Evolutionary conservation across 2,329 filamentous ascomycete genomes (phyloP).

Genomic region (Trichoderma sp.): DNA sequence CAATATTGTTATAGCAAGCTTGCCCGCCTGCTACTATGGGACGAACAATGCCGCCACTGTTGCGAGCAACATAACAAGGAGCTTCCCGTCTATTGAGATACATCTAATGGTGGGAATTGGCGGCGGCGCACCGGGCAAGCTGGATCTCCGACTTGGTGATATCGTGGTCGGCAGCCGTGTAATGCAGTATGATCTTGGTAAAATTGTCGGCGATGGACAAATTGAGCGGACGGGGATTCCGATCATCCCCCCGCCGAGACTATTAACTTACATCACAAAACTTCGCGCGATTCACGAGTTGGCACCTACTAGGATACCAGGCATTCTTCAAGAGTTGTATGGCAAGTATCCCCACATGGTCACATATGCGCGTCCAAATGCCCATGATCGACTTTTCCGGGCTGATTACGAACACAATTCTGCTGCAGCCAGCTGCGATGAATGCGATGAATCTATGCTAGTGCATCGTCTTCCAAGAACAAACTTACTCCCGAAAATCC

Average conservation of each 20-base stretch:
- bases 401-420: slow-evolving; percentile 6
- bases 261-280: background rate
- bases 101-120: slow-evolving; percentile 8
- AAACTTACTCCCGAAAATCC: background rate
- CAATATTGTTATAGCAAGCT: slow-evolving; percentile 14
- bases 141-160: slow-evolving; percentile 32
- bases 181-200: slow-evolving; percentile 30
- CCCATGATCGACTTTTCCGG: background rate
- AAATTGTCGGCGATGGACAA: background rate
- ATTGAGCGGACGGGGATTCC: background rate
- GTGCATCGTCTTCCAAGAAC: background rate
- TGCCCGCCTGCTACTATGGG: slow-evolving; percentile 33
- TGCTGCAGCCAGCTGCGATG: background rate
- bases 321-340: background rate
- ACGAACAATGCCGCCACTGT: slow-evolving; percentile 39
- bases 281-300: background rate
- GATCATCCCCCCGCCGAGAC: background rate
- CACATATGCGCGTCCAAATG: background rate
- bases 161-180: slow-evolving; percentile 31
- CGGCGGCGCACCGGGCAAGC: slow-evolving; percentile 28
- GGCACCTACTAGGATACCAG: background rate
- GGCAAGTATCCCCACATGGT: background rate
- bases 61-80: slow-evolving; percentile 38
- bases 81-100: slow-evolving; percentile 37
- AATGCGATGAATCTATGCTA: background rate